Evolutionary conservation across 257 asterid genomes (phyloP).

Genomic region (Nicotiana attenuata): DNA sequence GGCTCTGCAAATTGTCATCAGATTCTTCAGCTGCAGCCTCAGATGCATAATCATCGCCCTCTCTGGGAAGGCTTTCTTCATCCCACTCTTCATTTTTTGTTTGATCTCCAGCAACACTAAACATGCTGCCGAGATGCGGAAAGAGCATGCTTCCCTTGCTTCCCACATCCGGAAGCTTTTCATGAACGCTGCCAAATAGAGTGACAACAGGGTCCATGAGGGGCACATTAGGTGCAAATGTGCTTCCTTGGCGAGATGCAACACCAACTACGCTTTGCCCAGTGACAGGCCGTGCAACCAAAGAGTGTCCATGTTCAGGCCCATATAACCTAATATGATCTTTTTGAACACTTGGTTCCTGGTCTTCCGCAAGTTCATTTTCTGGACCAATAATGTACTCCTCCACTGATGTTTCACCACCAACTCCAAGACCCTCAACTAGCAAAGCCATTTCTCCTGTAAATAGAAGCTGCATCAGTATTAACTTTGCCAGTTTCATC

Average conservation of each 20-base stretch:
- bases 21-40: conserved; percentile 36
- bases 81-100: conserved; percentile 49
- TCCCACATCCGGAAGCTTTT: conserved; percentile 49
- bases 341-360: conserved; percentile 26
- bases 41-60: conserved; percentile 37
- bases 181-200: conserved; percentile 60
- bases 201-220: conserved; percentile 51
- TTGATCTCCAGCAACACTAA: conserved; percentile 39
- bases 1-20: conserved; percentile 53
- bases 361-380: conserved; percentile 34
- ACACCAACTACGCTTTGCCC: conserved; percentile 28
- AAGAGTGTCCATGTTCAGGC: conserved; percentile 40
- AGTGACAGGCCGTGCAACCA: conserved; percentile 46
- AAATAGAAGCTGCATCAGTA: neutral
- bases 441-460: conserved; percentile 73
- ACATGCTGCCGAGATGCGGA: conserved; percentile 54
- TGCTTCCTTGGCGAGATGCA: conserved; percentile 44
- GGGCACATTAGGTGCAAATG: conserved; percentile 25
- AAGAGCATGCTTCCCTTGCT: conserved; percentile 52
- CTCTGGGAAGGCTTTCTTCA: conserved; percentile 33
- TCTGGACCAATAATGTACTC: conserved; percentile 53
- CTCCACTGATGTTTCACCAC: conserved; percentile 49
- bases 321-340: conserved; percentile 43
- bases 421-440: conserved; percentile 64
- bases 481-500: neutral